Conservation (phyloP, 306 rosid species). For the Begonia fuchsioides region DNA sequence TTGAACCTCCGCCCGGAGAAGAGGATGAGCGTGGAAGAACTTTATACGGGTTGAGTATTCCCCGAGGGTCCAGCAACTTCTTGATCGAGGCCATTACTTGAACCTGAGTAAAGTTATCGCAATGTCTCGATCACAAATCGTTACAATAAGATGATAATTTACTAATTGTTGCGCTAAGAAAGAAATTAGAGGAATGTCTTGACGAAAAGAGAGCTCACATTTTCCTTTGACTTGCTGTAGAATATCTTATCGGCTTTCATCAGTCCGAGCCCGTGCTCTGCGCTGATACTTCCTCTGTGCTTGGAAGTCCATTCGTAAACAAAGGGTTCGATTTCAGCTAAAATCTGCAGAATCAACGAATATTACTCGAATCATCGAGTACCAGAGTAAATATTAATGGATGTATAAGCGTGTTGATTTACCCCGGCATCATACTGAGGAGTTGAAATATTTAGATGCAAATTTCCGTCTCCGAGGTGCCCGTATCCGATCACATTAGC, state of each 20-base stretch:
- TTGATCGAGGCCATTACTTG: constrained; percentile 72
- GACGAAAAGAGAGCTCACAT: constrained; percentile 27
- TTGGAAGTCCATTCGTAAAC: constrained; percentile 92
- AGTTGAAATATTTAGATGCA: constrained; percentile 82
- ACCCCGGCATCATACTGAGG: constrained; percentile 63
- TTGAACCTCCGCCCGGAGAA: neutral
- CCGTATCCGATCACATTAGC: constrained; percentile 72
- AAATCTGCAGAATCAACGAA: constrained; percentile 31
- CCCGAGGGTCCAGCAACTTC: constrained; percentile 72
- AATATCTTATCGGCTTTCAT: constrained; percentile 81
- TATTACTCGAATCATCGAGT: constrained; percentile 1
- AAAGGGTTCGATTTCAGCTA: constrained; percentile 76
- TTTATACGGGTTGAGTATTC: constrained; percentile 91
- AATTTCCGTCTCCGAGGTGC: constrained; percentile 89
- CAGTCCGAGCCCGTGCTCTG: constrained; percentile 88
- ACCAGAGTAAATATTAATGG: constrained; percentile 1
- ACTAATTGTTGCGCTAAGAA: neutral
- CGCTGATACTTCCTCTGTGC: constrained; percentile 78
- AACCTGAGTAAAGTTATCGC: constrained; percentile 46
- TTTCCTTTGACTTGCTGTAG: constrained; percentile 61
- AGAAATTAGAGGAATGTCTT: neutral
- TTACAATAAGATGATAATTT: neutral
- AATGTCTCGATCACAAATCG: too few species aligned
- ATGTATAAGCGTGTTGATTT: constrained; percentile 10
- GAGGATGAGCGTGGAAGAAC: constrained; percentile 50